Base-by-base conservation (phyloP, 306 rosid species). In the Abrus precatorius region DNA sequence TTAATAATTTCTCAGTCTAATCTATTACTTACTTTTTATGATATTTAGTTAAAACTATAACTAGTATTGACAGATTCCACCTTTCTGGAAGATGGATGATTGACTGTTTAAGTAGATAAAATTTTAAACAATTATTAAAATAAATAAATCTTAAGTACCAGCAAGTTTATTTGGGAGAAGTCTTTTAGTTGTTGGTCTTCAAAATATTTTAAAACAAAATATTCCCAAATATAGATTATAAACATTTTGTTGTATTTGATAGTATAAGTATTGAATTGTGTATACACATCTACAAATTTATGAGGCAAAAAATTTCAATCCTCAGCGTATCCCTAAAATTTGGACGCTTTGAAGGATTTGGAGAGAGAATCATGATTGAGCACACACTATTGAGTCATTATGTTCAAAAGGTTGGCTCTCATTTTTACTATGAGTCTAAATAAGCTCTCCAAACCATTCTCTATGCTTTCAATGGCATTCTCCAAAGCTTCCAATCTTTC, bases 331-430 rank as follows among this genome's bases (percentile, higher is more conserved):
- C 40, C 60, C 30, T 13, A 50, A 40, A 38, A 69, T 27, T 68
- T 68, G 56, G 85, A 67, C 47, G 59, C 33, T 28, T 45, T n/a
- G 43, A 2, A 54, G 29, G 71, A 57, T 56, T 56, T 74, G 72
- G 34, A 47, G n/a, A 66, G 6, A 20, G 20, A 20, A 20, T 20
- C 20, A 20, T 20, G 20, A 20, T 20, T 20, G 20, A 20, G 20
- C 20, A 20, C 54, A 27, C 45, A 11, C 63, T 84, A 91, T 56
- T 85, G 90, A 57, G 94, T 85, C 65, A 87, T 64, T 75, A 84
- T 84, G 85, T 94, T 94, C 80, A 90, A 80, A 67, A 94, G 89
- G 6, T 71, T 78, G 60, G 89, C 78, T 84, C 98, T 94, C 0
- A 86, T 78, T 66, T 84, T 94, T 3, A 92, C 84, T 88, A 94